A percentile compares a stretch with the other conserved stretches of the same genome.
Evolutionary conservation across 2,329 filamentous ascomycete species (phyloP).

Genomic region (Colletotrichum brevisporum): DNA sequence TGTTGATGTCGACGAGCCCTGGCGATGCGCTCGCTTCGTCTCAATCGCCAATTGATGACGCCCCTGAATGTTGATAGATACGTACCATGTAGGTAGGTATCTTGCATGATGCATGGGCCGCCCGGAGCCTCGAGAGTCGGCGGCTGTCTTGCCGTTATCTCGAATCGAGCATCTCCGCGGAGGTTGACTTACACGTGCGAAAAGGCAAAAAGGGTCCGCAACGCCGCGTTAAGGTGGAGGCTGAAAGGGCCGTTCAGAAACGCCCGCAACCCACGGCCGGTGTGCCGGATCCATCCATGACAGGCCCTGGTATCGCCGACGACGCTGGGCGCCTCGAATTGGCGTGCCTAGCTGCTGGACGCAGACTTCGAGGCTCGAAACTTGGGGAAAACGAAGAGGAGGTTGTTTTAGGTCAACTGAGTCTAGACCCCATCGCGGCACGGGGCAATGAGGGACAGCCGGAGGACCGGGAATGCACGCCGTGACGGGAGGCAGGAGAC

Average conservation of each 20-base stretch:
- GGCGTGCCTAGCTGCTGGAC: not conserved
- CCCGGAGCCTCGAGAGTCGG: constrained; percentile 1
- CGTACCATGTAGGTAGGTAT: not conserved
- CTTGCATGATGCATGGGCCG: constrained; percentile 25
- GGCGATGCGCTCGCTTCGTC: not conserved
- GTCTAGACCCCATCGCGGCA: constrained; percentile 27
- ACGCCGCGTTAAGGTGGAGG: constrained; percentile 36
- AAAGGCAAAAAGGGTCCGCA: constrained; percentile 32
- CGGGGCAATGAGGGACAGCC: constrained; percentile 21
- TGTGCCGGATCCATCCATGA: constrained; percentile 18
- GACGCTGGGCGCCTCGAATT: not conserved
- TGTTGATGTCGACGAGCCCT: not conserved
- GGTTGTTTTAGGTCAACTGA: constrained; percentile 4
- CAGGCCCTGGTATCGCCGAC: not conserved
- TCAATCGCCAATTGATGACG: not conserved
- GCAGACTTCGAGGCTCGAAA: not conserved
- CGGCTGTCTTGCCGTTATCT: constrained; percentile 38
- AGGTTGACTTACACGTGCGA: constrained; percentile 30
- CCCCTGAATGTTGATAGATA: constrained; percentile 15
- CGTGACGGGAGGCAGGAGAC: constrained; percentile 27
- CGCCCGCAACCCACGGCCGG: constrained; percentile 27
- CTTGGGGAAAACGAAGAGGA: not conserved
- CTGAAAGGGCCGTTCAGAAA: constrained; percentile 31
- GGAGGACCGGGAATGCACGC: constrained; percentile 29
- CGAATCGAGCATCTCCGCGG: constrained; percentile 38